These are phyloP conservation scores for Tranzscheliella williamsii DNA, from an alignment of 1,284 basidiomycete genomes.

Conservation along the genomic window DNA sequence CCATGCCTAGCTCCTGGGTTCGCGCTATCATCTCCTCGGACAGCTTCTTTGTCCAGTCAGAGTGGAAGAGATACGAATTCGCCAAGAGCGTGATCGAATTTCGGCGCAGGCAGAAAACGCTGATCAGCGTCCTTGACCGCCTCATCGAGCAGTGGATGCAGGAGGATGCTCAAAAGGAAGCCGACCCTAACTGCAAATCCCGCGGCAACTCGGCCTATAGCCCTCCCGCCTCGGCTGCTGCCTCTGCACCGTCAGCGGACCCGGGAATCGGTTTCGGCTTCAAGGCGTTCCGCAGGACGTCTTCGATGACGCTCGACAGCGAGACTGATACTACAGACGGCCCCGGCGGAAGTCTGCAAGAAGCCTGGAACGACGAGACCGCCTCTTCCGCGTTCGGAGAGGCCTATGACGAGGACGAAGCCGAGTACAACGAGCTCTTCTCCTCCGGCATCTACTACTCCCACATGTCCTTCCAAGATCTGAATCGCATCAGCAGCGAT, in stretches of 20 bases:
- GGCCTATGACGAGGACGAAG: slow-evolving; percentile 43
- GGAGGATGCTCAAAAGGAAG: slow-evolving; percentile 7
- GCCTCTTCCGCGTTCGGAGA: slow-evolving; percentile 18
- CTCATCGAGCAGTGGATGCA: slow-evolving; percentile 29
- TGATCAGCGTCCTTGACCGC: slow-evolving; percentile 27
- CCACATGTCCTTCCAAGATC: slow-evolving; percentile 70
- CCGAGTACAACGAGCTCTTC: slow-evolving; percentile 68
- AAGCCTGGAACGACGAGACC: slow-evolving; percentile 26
- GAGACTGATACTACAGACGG: slow-evolving; percentile 10
- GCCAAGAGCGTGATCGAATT: slow-evolving; percentile 77
- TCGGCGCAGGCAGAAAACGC: slow-evolving; percentile 64
- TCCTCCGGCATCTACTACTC: slow-evolving; percentile 79
- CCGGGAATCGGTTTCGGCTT: slow-evolving; percentile 28
- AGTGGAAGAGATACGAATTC: slow-evolving; percentile 78
- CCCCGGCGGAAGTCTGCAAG: slow-evolving; percentile 18
- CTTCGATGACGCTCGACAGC: slow-evolving; percentile 6
- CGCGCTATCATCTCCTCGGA: slow-evolving; percentile 76
- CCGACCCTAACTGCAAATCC: neutral
- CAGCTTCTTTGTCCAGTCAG: slow-evolving; percentile 76
- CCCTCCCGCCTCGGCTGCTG: neutral
- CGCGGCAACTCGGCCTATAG: neutral
- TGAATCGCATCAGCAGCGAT: slow-evolving; percentile 38
- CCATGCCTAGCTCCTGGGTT: slow-evolving; percentile 72
- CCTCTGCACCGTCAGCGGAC: slow-evolving; percentile 13
- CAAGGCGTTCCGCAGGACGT: slow-evolving; percentile 25